Evolutionary conservation across 176 grass and related monocot genomes (phyloP), one percentile per base, ranked within the genome.

Genomic region (Eleusine indica): DNA sequence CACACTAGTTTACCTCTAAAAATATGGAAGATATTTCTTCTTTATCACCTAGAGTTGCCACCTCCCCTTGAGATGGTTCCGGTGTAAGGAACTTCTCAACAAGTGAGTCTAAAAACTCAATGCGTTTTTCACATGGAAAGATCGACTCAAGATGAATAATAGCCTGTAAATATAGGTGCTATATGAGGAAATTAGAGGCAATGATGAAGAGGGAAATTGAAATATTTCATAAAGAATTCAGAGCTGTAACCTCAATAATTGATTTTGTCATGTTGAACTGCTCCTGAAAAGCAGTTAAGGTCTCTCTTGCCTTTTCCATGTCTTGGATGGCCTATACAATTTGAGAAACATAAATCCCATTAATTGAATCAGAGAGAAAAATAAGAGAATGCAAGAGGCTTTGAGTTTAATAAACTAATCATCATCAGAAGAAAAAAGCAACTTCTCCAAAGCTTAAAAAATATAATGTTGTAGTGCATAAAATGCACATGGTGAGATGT

Each of bases 1-100:
- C 74, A 43, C 75, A 73, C 29, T 56, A 71, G 85, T 11, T 47
- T 99, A 96, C 96, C 93, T 99, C 96, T 51, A 99, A 88, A 90
- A 92, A 92, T 81, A 99, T 99, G 57, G 73, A 92, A 44, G 96
- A 99, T 80, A 99, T 63, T 73, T 99, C 96, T 82, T 99, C 96
- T 95, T 94, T 94, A 40, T 99, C 96, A 11, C 32, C 85, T 75
- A 88, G 61, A 85, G 87, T 96, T 54, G 84, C 79, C 64, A 84
- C 35, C 29, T 78, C 87, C 40, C 63, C 81, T 66, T 89, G 77
- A 77, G 92, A 89, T 71, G 77, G 60, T 32, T 92, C 90, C 28
- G 86, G 78, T 47, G 81, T 82, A 77, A 99, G 78, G 74, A 92
- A 99, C 83, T 89, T 96, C 70, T 96, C 96, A 11, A 99, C 96